Conservation (phyloP, 2,329 filamentous ascomycete genomes). For the Helminthosporium solani region DNA sequence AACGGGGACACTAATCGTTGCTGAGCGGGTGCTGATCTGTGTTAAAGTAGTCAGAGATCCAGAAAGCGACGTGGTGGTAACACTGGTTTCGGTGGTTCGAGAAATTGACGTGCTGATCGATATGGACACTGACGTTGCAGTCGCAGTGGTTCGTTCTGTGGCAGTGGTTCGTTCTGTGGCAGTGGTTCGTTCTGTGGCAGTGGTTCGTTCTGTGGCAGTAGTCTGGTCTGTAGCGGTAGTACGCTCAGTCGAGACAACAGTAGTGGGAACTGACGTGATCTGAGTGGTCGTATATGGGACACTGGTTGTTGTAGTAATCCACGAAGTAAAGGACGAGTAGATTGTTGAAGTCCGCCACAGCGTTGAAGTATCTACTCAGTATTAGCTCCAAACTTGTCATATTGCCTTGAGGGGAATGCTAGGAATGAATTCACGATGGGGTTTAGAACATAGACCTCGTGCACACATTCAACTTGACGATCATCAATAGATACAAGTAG, state of each 20-base stretch:
- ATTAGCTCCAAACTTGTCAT: background rate
- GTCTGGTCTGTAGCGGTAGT: no score
- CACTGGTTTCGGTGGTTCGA: background rate
- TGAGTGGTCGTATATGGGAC: conserved; percentile 9
- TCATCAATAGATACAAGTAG: no score
- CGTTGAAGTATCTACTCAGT: background rate
- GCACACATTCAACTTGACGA: no score
- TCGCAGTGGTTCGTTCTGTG: background rate
- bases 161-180: background rate
- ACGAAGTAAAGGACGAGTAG: conserved; percentile 13
- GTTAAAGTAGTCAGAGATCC: background rate
- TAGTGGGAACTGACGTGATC: background rate
- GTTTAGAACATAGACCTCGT: no score
- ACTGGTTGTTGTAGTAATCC: conserved; percentile 7
- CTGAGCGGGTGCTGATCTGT: background rate
- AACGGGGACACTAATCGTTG: background rate
- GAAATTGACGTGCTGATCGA: background rate
- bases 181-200: background rate
- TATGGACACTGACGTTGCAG: background rate
- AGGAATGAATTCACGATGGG: no score
- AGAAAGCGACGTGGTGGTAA: background rate
- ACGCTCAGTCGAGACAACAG: no score
- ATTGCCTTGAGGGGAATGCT: no score
- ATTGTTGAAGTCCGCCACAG: background rate
- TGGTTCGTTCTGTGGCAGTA: background rate